These are phyloP conservation scores for Lichina pygmaea DNA, from an alignment of 495 filamentous ascomycete species.

Conservation along the genomic window DNA sequence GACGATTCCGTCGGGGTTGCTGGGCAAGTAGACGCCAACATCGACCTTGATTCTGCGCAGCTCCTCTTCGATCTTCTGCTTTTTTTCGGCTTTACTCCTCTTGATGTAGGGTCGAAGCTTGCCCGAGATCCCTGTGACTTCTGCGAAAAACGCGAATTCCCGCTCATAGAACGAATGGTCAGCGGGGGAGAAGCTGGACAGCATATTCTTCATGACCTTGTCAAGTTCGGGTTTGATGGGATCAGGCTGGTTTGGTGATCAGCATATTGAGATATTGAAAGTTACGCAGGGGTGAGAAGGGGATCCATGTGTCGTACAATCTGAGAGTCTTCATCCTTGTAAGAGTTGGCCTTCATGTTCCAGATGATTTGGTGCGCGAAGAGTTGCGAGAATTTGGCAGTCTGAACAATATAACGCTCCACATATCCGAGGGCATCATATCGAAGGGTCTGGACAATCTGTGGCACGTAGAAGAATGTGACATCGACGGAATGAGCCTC, in stretches of 20 bases:
- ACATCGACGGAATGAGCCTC: constrained; percentile 86
- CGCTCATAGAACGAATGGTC: constrained; percentile 78
- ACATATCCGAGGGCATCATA: constrained; percentile 90
- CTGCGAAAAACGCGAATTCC: constrained; percentile 94
- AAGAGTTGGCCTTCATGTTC: constrained; percentile 99
- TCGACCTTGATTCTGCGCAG: constrained; percentile 89
- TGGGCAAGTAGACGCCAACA: constrained; percentile 87
- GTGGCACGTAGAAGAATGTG: constrained; percentile 95
- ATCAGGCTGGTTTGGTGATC: constrained; percentile 34
- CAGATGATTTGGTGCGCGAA: constrained; percentile 99
- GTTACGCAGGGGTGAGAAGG: neutral
- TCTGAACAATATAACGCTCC: constrained; percentile 87
- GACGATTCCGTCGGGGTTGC: constrained; percentile 88
- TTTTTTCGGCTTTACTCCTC: constrained; percentile 83
- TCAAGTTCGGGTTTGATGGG: constrained; percentile 80
- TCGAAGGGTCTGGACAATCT: constrained; percentile 88
- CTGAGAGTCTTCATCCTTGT: constrained; percentile 82
- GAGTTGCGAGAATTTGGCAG: constrained; percentile 78
- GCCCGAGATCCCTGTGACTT: constrained; percentile 83
- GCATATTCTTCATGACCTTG: constrained; percentile 60
- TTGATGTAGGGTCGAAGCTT: constrained; percentile 89
- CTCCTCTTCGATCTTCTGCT: constrained; percentile 97
- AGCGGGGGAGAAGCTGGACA: constrained; percentile 47
- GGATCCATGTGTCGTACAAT: constrained; percentile 29
- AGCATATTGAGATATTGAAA: constrained; percentile 11